These are phyloP conservation scores for Conticribra guillardii DNA, from an alignment of 108 stramenopile genomes.

Conservation along the genomic window DNA sequence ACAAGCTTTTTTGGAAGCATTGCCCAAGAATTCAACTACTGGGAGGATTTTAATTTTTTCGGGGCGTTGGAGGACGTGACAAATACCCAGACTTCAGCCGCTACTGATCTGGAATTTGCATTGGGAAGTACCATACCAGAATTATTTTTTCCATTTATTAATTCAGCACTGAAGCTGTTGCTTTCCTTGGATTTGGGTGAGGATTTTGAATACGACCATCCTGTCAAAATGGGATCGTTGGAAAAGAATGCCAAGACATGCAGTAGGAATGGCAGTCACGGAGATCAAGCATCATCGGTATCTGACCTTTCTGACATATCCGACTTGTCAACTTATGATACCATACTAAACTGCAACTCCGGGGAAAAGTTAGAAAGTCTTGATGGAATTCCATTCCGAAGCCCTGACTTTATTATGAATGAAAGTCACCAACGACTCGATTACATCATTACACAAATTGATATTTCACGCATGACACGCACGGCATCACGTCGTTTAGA, in stretches of 20 bases:
- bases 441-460: slow-evolving; percentile 80
- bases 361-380: background rate
- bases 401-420: background rate
- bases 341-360: background rate
- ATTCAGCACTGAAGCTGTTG: too few relatives aligned
- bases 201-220: too few relatives aligned
- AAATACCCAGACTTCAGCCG: background rate
- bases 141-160: too few relatives aligned
- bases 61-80: background rate
- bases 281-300: too few relatives aligned
- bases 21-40: background rate
- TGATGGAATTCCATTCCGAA: background rate
- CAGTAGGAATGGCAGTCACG: too few relatives aligned
- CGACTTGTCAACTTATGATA: too few relatives aligned
- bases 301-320: too few relatives aligned
- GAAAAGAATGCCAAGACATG: too few relatives aligned
- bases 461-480: slow-evolving; percentile 76
- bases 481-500: slow-evolving; percentile 71
- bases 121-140: too few relatives aligned
- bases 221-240: too few relatives aligned
- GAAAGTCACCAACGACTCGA: slow-evolving; percentile 51
- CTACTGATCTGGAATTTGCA: slow-evolving; percentile 1
- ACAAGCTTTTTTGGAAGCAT: background rate
- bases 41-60: background rate
- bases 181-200: too few relatives aligned